Base-by-base conservation (phyloP, 78 protist genomes). In the Emiliania huxleyi region DNA sequence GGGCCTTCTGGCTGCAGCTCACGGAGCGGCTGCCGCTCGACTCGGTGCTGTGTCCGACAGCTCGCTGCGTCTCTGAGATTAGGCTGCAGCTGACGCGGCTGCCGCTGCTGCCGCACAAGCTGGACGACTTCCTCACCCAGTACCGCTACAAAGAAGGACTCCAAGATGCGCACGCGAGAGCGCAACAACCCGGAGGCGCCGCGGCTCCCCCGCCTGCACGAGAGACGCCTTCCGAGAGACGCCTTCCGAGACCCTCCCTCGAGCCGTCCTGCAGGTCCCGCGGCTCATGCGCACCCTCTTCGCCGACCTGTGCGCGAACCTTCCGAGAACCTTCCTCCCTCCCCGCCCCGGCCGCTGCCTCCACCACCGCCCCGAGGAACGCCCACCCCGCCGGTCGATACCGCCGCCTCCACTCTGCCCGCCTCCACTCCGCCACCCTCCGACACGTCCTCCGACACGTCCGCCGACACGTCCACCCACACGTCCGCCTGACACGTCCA, bases 1-100 rank as follows among this genome's bases (percentile, higher is more conserved):
- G 89, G 89, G 52, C 89, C n/a, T 44, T 81, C 4, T 81, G 89
- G 89, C 55, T 81, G 56, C 85, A 75, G 85, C 46, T 48, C 55
- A n/a, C n/a, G n/a, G n/a, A n/a, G n/a, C n/a, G n/a, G n/a, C n/a
- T n/a, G n/a, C n/a, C n/a, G n/a, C n/a, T n/a, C n/a, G n/a, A n/a
- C n/a, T n/a, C n/a, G n/a, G n/a, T n/a, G n/a, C n/a, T n/a, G n/a
- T n/a, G n/a, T n/a, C n/a, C n/a, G n/a, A n/a, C n/a, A n/a, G n/a
- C n/a, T n/a, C n/a, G n/a, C n/a, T n/a, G n/a, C n/a, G n/a, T n/a
- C n/a, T n/a, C n/a, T n/a, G n/a, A n/a, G n/a, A n/a, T n/a, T n/a
- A n/a, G n/a, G n/a, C n/a, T n/a, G n/a, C 62, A 52, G 15, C 15
- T 77, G 29, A 44, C 38, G 56, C 89, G 89, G 25, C 56, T 81